Conservation (phyloP, 176 grass and related monocot genomes). For the Carex myosuroides region DNA sequence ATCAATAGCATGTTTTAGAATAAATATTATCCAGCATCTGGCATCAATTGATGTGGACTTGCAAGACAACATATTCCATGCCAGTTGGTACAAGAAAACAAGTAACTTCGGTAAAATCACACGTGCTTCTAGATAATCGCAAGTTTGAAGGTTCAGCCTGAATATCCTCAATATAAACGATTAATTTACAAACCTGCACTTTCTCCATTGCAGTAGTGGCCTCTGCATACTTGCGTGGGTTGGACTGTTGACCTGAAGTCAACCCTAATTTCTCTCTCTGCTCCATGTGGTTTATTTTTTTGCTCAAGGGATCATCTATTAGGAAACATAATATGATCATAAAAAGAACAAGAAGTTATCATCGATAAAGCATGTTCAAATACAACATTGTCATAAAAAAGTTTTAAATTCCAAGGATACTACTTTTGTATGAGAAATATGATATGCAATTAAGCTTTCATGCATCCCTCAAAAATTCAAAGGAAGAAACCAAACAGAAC, state of each 20-base stretch:
- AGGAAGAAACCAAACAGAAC: background rate
- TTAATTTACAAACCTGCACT: constrained; percentile 38
- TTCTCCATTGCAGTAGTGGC: constrained; percentile 43
- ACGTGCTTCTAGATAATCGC: background rate
- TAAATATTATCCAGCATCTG: background rate
- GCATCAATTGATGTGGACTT: background rate
- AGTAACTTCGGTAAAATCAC: background rate
- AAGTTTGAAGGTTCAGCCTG: background rate
- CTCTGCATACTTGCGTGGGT: constrained; percentile 21
- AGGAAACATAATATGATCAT: background rate
- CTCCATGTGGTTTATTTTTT: constrained; percentile 35
- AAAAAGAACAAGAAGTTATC: background rate
- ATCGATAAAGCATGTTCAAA: background rate
- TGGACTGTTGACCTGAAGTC: constrained; percentile 31
- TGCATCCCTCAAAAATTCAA: background rate
- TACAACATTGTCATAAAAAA: background rate
- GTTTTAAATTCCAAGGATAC: background rate
- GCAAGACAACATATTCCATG: background rate
- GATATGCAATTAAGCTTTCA: background rate
- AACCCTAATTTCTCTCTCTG: constrained; percentile 49
- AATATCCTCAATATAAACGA: background rate
- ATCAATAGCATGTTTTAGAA: background rate
- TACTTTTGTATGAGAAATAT: background rate
- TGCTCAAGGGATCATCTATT: constrained; percentile 37
- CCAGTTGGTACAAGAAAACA: background rate